These are phyloP conservation scores for Rhododendron vialii DNA, from an alignment of 148 eudicot species.

Conservation along the genomic window DNA sequence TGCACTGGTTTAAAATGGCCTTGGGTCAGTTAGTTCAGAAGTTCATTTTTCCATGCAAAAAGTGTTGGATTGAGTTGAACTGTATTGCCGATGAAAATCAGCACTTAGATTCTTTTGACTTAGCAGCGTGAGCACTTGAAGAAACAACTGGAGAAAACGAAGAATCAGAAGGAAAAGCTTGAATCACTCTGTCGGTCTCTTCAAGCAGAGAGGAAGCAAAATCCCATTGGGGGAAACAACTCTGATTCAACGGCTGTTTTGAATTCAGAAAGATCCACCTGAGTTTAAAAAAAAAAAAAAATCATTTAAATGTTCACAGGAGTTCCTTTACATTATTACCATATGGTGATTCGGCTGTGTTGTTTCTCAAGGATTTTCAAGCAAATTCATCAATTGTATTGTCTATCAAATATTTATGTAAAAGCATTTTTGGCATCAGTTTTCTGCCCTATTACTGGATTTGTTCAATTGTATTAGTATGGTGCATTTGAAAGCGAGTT, in stretches of 20 bases:
- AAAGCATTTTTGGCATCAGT: not conserved
- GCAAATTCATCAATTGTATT: not conserved
- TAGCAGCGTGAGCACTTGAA: conserved; percentile 85
- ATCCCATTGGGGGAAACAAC: conserved; percentile 23
- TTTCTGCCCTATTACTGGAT: not conserved
- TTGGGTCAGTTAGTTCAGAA: not conserved
- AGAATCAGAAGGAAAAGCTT: conserved; percentile 92
- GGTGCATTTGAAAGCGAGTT: not conserved
- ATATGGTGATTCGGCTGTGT: not conserved
- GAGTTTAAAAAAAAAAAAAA: not conserved
- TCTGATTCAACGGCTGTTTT: conserved; percentile 32
- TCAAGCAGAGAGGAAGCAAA: conserved; percentile 88
- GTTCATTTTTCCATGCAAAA: not conserved
- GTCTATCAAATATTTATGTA: not conserved
- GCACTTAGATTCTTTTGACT: conserved; percentile 1
- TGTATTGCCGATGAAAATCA: not conserved
- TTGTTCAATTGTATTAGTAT: not conserved
- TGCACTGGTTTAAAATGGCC: not conserved
- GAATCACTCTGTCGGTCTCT: conserved; percentile 86
- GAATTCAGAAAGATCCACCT: not conserved
- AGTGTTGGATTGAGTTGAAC: not conserved
- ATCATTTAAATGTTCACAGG: not conserved
- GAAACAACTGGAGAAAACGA: conserved; percentile 79
- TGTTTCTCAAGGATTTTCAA: not conserved
- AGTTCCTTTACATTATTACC: not conserved